phyloP scores from a whole-genome alignment of 805 yeast species.

The Metschnikowia arizonensis region DNA sequence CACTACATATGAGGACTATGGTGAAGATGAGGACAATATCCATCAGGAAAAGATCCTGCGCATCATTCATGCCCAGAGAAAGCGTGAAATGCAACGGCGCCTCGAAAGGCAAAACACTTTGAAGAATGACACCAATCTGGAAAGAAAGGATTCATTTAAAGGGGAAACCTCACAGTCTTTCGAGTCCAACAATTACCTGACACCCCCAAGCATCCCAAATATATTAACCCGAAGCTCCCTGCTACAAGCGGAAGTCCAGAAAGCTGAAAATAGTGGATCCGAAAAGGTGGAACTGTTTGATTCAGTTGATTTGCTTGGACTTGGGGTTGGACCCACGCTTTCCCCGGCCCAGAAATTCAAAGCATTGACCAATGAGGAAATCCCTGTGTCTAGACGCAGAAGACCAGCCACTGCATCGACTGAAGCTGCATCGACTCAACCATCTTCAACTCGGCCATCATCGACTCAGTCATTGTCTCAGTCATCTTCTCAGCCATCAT shows the following conservation, averaged over 20 bases:
- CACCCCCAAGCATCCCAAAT: not conserved
- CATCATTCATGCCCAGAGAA: conserved; percentile 34
- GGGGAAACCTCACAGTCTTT: not conserved
- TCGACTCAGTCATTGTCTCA: too few species aligned
- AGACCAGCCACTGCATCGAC: not conserved
- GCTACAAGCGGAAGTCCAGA: not conserved
- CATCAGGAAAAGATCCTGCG: conserved; percentile 39
- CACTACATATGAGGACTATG: conserved; percentile 40
- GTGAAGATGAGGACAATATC: conserved; percentile 46
- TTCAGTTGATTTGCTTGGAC: conserved; percentile 28
- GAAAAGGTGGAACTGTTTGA: conserved; percentile 11
- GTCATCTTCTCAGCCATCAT: too few species aligned
- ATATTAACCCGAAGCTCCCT: not conserved
- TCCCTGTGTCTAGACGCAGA: conserved; percentile 25
- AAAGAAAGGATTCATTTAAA: not conserved
- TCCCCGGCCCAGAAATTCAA: conserved; percentile 28
- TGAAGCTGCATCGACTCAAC: too few species aligned
- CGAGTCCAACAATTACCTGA: not conserved
- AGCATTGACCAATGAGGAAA: conserved; percentile 17
- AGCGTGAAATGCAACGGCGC: conserved; percentile 22
- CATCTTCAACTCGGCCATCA: too few species aligned
- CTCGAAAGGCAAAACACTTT: not conserved
- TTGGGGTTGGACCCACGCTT: conserved; percentile 11
- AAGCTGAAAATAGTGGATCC: not conserved
- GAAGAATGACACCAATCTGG: not conserved